Evolutionary conservation across 495 filamentous ascomycete species (phyloP).

Genomic region (Neurospora discreta): DNA sequence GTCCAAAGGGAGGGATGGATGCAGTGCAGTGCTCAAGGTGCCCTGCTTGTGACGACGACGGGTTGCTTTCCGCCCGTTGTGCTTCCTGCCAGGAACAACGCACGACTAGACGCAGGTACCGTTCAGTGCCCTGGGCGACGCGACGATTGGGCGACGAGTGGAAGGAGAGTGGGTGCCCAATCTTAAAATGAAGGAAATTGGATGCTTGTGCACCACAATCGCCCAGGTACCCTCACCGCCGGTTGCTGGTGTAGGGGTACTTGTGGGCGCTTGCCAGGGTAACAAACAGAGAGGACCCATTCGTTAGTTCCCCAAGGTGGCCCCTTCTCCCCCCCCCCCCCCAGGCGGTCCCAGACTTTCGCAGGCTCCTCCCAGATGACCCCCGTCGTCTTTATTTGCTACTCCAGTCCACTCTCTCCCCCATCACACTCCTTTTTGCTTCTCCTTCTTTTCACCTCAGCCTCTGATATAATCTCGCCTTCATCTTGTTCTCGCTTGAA

Average conservation of each 20-base stretch:
- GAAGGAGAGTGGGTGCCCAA: conserved; percentile 1
- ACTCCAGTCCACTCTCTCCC: conserved; percentile 11
- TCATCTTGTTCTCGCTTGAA: conserved; percentile 4
- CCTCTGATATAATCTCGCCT: neutral
- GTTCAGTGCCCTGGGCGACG: neutral
- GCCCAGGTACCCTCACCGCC: conserved; percentile 9
- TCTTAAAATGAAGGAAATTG: conserved; percentile 24
- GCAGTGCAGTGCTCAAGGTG: neutral
- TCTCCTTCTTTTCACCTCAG: conserved; percentile 7
- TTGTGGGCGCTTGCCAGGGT: neutral
- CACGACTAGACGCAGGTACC: neutral
- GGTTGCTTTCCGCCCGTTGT: neutral
- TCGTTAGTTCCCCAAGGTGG: conserved; percentile 1
- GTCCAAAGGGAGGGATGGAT: neutral
- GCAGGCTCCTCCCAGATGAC: neutral
- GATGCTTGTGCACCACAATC: conserved; percentile 5
- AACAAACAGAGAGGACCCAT: conserved; percentile 1
- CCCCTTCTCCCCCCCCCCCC: neutral
- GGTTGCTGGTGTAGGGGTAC: conserved; percentile 8
- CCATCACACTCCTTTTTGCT: neutral
- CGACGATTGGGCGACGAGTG: neutral
- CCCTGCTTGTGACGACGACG: too few species aligned
- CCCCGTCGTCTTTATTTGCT: neutral
- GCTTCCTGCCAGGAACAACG: neutral
- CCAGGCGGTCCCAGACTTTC: neutral